Evolutionary conservation across 2,329 filamentous ascomycete species (phyloP), one percentile per base, ranked within the genome.

Genomic region (Phoma sp.): DNA sequence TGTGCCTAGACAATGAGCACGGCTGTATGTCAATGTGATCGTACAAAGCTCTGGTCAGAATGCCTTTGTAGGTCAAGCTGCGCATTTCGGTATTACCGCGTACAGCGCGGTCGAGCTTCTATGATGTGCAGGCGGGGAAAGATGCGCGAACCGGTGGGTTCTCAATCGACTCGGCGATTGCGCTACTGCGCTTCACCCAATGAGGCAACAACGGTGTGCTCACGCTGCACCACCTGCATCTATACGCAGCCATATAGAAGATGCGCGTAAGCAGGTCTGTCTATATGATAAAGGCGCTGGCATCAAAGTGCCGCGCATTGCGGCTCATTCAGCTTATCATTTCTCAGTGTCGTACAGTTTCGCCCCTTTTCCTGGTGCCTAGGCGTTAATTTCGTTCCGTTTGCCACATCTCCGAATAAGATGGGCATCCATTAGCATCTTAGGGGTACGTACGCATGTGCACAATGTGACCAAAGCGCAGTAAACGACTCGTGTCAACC

Each of bases 361-460:
- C 37, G 46, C 52, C 52, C 52, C 52, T 55, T 55, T 55, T 47
- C 45, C 46, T 50, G 46, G 41, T 49, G 36, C 45, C 41, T 50
- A 50, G 49, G 42, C 52, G 41, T 46, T 55, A 55, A 50, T 55
- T 55, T 37, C 52, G 41, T 46, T 36, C 46, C 52, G 52, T 50
- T 55, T 39, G 52, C 52, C 52, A 55, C 46, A 36, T 30, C 46
- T 55, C 46, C 46, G 41, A 37, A 36, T 55, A 46, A 42, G 32
- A 49, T 50, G 52, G 52, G 41, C 42, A 30, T 37, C 51, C 48
- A 32, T 52, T 56, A 56, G 53, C 47, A 46, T 29, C 27, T 33
- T 35, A 30, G 42, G 43, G 47, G 48, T 47, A 37, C 32, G 27
- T 29, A 44, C 33, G 33, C 53, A 27, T 52, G 47, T 50, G 43